A percentile compares a stretch with the other conserved stretches of the same genome.
Conservation (phyloP, 2,329 filamentous ascomycete genomes). For the Aspergillus pseudotamarii region DNA sequence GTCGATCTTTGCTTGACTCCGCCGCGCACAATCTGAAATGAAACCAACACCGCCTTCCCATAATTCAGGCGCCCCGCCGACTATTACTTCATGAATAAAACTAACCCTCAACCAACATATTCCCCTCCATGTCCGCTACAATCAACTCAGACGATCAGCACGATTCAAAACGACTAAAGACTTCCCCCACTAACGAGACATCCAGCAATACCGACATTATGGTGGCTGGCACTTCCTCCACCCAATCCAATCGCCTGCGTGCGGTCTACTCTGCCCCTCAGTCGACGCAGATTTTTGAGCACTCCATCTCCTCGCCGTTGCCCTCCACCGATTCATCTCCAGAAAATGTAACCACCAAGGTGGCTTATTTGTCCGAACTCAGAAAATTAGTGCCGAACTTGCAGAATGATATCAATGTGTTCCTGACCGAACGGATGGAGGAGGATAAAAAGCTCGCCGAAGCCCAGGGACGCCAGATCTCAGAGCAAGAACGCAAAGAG, state of each 20-base stretch:
- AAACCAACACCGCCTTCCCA: slow-evolving; percentile 3
- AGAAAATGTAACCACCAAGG: slow-evolving; percentile 46
- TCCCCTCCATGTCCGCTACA: not conserved
- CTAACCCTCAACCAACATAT: not conserved
- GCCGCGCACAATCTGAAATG: not conserved
- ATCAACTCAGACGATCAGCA: not conserved
- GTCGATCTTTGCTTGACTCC: slow-evolving; percentile 6
- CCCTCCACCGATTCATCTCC: slow-evolving; percentile 21
- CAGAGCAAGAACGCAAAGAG: slow-evolving; percentile 45
- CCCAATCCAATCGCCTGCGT: slow-evolving; percentile 17
- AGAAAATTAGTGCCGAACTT: slow-evolving; percentile 52
- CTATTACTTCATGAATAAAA: not conserved
- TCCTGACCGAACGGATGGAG: slow-evolving; percentile 64
- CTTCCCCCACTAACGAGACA: not conserved
- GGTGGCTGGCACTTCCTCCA: not conserved
- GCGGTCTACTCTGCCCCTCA: slow-evolving; percentile 36
- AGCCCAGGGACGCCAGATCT: slow-evolving; percentile 36
- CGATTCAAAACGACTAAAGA: not conserved
- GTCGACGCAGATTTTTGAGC: slow-evolving; percentile 35
- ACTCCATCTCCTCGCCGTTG: slow-evolving; percentile 30
- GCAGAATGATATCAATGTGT: slow-evolving; percentile 62
- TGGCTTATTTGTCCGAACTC: slow-evolving; percentile 57
- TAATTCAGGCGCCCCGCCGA: not conserved
- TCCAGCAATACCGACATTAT: not conserved
- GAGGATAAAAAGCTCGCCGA: slow-evolving; percentile 55